Percentiles rank a stretch among this genome's conserved stretches.
These are phyloP conservation scores for Dioszegia crocea DNA, from an alignment of 768 basidiomycete genomes.

Conservation along the genomic window DNA sequence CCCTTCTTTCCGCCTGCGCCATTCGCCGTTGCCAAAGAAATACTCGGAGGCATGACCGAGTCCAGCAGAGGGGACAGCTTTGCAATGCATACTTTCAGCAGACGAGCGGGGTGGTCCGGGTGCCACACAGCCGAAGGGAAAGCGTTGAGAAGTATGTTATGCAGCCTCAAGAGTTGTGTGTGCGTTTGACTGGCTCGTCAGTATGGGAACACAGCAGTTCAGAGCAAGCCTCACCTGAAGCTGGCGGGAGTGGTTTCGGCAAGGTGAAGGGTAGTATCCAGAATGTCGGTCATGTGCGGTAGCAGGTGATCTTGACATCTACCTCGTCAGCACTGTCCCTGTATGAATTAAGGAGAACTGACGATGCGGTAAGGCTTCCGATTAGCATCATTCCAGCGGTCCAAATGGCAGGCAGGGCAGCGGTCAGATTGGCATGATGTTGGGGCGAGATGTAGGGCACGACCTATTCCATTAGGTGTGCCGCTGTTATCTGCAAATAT, in stretches of 20 bases:
- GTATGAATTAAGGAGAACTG: slow-evolving; percentile 2
- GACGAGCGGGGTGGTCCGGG: slow-evolving; percentile 36
- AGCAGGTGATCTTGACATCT: slow-evolving; percentile 46
- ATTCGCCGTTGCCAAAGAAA: slow-evolving; percentile 5
- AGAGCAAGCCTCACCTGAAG: slow-evolving; percentile 23
- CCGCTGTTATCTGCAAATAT: background rate
- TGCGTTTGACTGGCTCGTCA: slow-evolving; percentile 22
- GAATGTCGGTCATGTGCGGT: slow-evolving; percentile 41
- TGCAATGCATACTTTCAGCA: slow-evolving; percentile 28
- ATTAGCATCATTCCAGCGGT: slow-evolving; percentile 30
- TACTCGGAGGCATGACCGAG: slow-evolving; percentile 1
- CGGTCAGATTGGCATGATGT: slow-evolving; percentile 34
- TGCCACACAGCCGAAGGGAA: slow-evolving; percentile 4
- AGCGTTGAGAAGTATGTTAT: slow-evolving; percentile 16
- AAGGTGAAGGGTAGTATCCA: slow-evolving; percentile 46
- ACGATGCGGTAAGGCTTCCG: slow-evolving; percentile 24
- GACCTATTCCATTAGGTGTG: slow-evolving; percentile 25
- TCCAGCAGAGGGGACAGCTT: slow-evolving; percentile 24
- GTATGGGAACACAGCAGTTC: background rate
- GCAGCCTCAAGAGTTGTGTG: slow-evolving; percentile 33
- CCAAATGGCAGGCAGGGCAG: slow-evolving; percentile 34
- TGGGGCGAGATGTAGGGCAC: slow-evolving; percentile 36
- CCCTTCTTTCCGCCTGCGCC: slow-evolving; percentile 35
- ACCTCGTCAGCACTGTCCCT: background rate
- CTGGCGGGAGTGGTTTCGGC: slow-evolving; percentile 27